Evolutionary conservation across 108 stramenopile species (phyloP), one percentile per base, ranked within the genome.

Genomic region (Schizochytrium sp.): DNA sequence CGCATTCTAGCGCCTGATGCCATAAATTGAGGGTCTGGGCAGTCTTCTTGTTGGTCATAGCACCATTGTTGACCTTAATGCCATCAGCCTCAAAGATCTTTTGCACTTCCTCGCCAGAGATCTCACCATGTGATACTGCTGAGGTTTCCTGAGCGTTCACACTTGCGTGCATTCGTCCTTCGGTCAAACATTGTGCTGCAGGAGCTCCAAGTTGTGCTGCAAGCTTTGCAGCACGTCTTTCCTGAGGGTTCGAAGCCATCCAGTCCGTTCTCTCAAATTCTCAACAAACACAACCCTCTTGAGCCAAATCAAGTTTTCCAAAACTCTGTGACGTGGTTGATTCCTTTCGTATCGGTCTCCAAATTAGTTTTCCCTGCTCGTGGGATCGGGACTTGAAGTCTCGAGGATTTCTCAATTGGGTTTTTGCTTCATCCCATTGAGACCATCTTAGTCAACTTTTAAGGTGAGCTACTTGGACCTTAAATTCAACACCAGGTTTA

Each of bases 1-100:
- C 76, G 76, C 5, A 10, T 8, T 83, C 76, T n/a, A 83, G 50
- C 28, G 76, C 76, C 28, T 40, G 47, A 53, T 83, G 76, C 76
- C 76, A 83, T 53, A 83, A 38, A 10, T 83, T 53, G 15, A 83
- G 76, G 50, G 76, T 83, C 28, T 53, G 47, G 0, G 53, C 10
- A 10, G 76, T 83, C 15, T 53, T 53, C 47, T 47, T n/a, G 53
- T 83, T 83, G 50, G 47, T 49, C 28, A 83, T n/a, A 17, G 53
- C 47, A 13, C 76, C 76, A 1, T 49, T 55, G 50, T 55, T n/a
- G 1, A 83, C 76, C n/a, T 83, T 53, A 38, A 83, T 53, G 47
- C 76, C 76, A 44, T 69, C 64, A 8, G 64, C 64, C 28, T 83
- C 53, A 28, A 83, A 83, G 3, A 83, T 83, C 76, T 83, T 55